Evolutionary conservation across 2,329 filamentous ascomycete genomes (phyloP).

Genomic region (Lachnellula hyalina): DNA sequence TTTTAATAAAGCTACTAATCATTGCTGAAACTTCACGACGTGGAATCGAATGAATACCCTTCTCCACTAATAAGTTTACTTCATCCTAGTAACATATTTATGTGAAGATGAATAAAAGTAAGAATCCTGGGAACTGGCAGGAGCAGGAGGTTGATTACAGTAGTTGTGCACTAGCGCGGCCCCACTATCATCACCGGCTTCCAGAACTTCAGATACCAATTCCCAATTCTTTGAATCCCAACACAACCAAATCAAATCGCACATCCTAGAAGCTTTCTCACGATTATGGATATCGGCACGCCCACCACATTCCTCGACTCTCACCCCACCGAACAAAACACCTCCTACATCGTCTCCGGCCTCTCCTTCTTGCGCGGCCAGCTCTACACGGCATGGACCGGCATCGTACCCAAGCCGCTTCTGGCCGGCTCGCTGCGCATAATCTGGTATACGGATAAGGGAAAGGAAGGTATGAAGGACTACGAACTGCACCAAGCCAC

Average conservation of each 20-base stretch:
- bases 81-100: too few species aligned
- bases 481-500: conserved; percentile 24
- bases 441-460: conserved; percentile 23
- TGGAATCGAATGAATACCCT: too few species aligned
- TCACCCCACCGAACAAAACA: conserved; percentile 23
- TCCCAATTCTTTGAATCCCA: not conserved
- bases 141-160: too few species aligned
- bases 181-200: too few species aligned
- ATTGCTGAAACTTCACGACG: too few species aligned
- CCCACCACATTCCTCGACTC: conserved; percentile 27
- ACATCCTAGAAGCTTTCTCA: not conserved
- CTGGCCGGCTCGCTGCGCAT: conserved; percentile 21
- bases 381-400: conserved; percentile 23
- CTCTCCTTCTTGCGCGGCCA: conserved; percentile 18
- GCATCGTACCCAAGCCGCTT: conserved; percentile 22
- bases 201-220: too few species aligned
- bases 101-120: too few species aligned
- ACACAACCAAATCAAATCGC: not conserved
- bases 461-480: conserved; percentile 22
- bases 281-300: conserved; percentile 6
- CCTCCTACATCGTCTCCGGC: conserved; percentile 22
- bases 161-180: too few species aligned
- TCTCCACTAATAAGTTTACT: too few species aligned
- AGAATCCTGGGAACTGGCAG: too few species aligned
- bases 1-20: too few species aligned